Evolutionary conservation across 208 protist genomes (phyloP), one percentile per base, ranked within the genome.

Genomic region (Lotmaria passim): DNA sequence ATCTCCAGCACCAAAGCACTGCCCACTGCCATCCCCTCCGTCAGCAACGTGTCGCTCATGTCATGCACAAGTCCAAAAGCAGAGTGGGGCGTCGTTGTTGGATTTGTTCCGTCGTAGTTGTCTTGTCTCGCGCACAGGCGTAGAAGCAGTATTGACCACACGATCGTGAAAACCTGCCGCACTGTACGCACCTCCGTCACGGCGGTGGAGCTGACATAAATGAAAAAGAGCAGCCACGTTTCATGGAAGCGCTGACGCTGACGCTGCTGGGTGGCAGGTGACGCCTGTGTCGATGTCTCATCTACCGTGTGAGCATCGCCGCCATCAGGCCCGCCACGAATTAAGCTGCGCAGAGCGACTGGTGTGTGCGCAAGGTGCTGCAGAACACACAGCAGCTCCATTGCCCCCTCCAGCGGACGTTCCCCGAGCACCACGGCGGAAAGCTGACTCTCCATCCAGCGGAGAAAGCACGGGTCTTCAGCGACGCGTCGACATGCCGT

Each of bases 1-100:
- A 90, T 83, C 69, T 90, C 85, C 39, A 83, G 56, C n/a, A 76
- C 69, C 39, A 83, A 39, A 7, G 67, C 74, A n/a, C 57, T 71
- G 23, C 85, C 85, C 15, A 80, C 62, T 0, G 47, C 30, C 48
- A 75, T 56, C 15, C 78, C 74, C 10, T 81, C 74, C 11, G 73
- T 14, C 24, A 87, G 43, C n/a, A 90, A 47, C 6, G 70, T 70
- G 62, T 87, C 85, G 26, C 63, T 63, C 28, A 77, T 48, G 26
- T 86, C 81, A 51, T 78, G 65, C 28, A 86, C 50, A 23, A 85
- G 47, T 36, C 66, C 56, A 34, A 47, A 53, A 11, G 55, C 57
- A 11, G 56, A 17, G 1, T 28, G 21, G 17, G 14, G 36, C 12
- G 36, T 10, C 11, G n/a, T 10, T 19, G 15, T 4, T 28, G 11